phyloP scores from a whole-genome alignment of 2,329 filamentous ascomycete species.

The Fusarium torulosum region DNA sequence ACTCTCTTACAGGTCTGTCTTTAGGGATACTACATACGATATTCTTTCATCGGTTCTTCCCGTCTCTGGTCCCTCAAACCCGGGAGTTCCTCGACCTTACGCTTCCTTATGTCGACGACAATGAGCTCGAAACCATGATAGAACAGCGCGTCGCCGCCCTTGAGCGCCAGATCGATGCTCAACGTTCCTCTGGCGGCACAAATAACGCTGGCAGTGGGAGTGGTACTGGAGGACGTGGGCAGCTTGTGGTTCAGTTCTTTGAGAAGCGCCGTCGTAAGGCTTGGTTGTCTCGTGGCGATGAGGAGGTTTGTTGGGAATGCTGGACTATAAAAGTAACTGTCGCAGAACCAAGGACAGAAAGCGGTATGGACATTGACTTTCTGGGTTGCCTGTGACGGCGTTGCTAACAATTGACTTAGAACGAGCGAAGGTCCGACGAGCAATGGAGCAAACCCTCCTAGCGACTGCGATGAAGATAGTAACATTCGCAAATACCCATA shows the following conservation, averaged over 20 bases:
- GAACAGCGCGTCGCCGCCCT: constrained; percentile 86
- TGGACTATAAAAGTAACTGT: constrained; percentile 97
- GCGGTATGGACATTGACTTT: constrained; percentile 69
- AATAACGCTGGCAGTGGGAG: constrained; percentile 20
- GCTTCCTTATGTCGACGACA: constrained; percentile 88
- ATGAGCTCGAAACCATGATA: constrained; percentile 92
- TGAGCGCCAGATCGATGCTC: constrained; percentile 78
- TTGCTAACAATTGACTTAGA: constrained; percentile 65
- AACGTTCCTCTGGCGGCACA: constrained; percentile 57
- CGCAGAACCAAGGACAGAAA: constrained; percentile 88
- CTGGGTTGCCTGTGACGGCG: not conserved
- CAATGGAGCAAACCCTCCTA: constrained; percentile 90
- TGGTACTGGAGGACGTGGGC: constrained; percentile 73
- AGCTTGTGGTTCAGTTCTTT: constrained; percentile 91
- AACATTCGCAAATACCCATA: constrained; percentile 86
- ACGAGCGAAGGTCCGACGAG: constrained; percentile 85
- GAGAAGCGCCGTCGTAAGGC: constrained; percentile 89
- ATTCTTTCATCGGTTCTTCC: constrained; percentile 99
- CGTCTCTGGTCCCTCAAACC: constrained; percentile 82
- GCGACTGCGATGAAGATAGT: constrained; percentile 92
- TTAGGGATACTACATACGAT: constrained; percentile 93
- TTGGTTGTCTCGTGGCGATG: constrained; percentile 83
- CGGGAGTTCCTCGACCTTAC: constrained; percentile 92
- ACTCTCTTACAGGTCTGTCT: not conserved
- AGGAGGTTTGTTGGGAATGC: constrained; percentile 96